Base-by-base conservation (phyloP, 768 basidiomycete species). In the Sarcodon aspratus region DNA sequence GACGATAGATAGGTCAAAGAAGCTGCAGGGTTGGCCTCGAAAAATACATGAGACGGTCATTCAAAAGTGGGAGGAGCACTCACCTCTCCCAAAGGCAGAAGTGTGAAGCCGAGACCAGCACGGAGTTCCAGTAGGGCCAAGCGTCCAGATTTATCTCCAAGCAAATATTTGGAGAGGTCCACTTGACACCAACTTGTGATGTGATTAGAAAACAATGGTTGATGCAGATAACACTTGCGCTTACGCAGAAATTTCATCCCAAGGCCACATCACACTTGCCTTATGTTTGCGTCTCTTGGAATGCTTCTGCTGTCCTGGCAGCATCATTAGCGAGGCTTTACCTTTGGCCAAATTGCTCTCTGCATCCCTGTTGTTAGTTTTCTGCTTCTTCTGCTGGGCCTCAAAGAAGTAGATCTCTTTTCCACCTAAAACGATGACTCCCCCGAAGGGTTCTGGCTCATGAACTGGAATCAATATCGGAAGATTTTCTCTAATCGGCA, bases 61-160 rank as follows among this genome's bases (percentile, higher is more conserved):
- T 34, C 27, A 48, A 43, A 37, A 8, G 42, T 27, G 31, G 36
- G 37, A 47, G 1, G 52, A 12, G n/a, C n/a, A 45, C 69, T 11
- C 54, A 86, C 89, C 68, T 85, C 78, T 57, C 90, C 91, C 8
- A 92, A 68, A 33, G 85, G 80, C 27, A 82, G 54, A 2, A 85
- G 65, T 5, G 76, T 67, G 35, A 84, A 63, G 7, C 69, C 66
- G 12, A 67, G 65, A 6, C 72, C 53, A 40, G 69, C 66, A 27
- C 76, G 68, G 11, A 85, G 50, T 7, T 72, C 73, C n/a, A 91
- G 66, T 61, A 89, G 65, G 2, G 76, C 71, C n/a, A 88, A 68
- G 50, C 76, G 74, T 35, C 91, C 90, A 57, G 73, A 85, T 12
- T 66, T 65, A 55, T 93, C 88, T 3, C 85, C 82, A 15, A 90